A percentile compares a stretch with the other conserved stretches of the same genome.
phyloP scores from a whole-genome alignment of 1,284 basidiomycete genomes.

The Apiotrichum mycotoxinovorans region DNA sequence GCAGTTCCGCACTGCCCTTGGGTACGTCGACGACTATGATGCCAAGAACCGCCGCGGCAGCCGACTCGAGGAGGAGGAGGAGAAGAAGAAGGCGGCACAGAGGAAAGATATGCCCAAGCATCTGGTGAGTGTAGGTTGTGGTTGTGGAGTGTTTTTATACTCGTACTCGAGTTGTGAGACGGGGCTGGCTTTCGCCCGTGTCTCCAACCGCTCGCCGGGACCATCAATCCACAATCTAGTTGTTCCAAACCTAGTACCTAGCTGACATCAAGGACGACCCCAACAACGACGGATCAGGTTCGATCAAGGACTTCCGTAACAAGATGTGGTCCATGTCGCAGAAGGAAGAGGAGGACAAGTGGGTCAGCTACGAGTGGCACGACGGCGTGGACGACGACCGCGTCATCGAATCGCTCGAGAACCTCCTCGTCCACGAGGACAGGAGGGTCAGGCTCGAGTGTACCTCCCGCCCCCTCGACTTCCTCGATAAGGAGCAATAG shows the following conservation, averaged over 20 bases:
- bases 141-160: not conserved
- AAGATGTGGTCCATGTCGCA: slow-evolving; percentile 43
- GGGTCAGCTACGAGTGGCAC: slow-evolving; percentile 44
- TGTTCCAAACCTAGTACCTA: not conserved
- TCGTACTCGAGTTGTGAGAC: too few species aligned
- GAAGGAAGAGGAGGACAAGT: slow-evolving; percentile 43
- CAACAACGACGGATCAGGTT: slow-evolving; percentile 45
- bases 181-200: too few species aligned
- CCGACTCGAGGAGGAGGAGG: slow-evolving; percentile 32
- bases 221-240: too few species aligned
- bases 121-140: slow-evolving; percentile 5
- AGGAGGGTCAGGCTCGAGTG: slow-evolving; percentile 34
- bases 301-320: slow-evolving; percentile 47
- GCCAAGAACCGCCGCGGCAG: slow-evolving; percentile 17
- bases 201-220: too few species aligned
- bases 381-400: slow-evolving; percentile 32
- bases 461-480: slow-evolving; percentile 39
- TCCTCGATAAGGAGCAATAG: slow-evolving; percentile 32
- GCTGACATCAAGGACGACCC: slow-evolving; percentile 29
- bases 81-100: slow-evolving; percentile 21
- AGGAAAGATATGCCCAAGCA: slow-evolving; percentile 20
- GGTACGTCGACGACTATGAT: slow-evolving; percentile 42
- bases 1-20: slow-evolving; percentile 46
- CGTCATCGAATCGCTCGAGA: slow-evolving; percentile 30
- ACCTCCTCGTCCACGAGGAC: slow-evolving; percentile 34